Evolutionary conservation across 2,329 filamentous ascomycete genomes (phyloP), one percentile per base, ranked within the genome.

Genomic region (Myriosclerotinia curreyana): DNA sequence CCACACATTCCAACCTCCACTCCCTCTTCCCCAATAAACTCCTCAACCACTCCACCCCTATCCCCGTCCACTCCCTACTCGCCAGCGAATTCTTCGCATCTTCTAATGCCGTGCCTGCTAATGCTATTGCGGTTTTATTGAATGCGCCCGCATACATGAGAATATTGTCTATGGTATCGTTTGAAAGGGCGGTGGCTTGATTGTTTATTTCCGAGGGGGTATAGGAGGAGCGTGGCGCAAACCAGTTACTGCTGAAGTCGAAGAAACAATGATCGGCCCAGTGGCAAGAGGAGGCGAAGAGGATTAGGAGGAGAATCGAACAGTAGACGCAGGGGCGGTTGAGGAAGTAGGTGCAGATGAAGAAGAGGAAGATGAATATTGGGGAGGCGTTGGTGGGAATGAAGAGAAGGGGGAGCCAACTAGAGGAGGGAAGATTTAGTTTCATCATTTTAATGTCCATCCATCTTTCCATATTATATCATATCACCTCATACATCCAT

Each of bases 281-380:
- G 82, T 93, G 89, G 77, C 91, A 95, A 34, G 89, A 92, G 34
- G 92, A 96, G 70, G 93, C 84, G 80, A 97, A 96, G 71, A 99
- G 91, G 71, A 98, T 92, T 69, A 96, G 84, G 56, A 99, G 91
- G 62, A 99, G 89, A 67, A 97, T 87, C 66, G 92, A 96, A 84
- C 95, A 99, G 83, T 99, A 99, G 71, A 96, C 89, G 80, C 95
- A 99, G 62, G 95, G 95, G 63, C 94, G 88, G 79, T 97, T 96
- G 72, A 99, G 87, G 78, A 96, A 91, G 82, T 96, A 98, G 69
- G 93, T 96, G 77, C 93, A 92, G 69, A 92, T 83, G 80, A 99
- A 89, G 82, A 95, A 92, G 78, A 92, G 85, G 79, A 94, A 86
- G 76, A 95, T 91, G 80, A 94, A 93, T 73, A 90, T 84, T 34